Evolutionary conservation across 129 eudicot genomes (phyloP).

Genomic region (Lactuca saligna): DNA sequence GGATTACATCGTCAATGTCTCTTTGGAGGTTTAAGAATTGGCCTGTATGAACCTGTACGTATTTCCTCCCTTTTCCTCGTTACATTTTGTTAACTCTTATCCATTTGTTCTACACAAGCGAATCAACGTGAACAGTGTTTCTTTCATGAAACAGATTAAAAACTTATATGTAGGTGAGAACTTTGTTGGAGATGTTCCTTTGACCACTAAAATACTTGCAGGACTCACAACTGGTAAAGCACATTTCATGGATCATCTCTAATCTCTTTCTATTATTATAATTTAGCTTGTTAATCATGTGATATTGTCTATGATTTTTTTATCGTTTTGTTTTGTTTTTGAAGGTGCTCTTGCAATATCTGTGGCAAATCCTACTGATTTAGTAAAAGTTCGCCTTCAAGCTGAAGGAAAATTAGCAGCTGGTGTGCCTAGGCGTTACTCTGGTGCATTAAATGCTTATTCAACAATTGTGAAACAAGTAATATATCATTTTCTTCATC

Average conservation of each 20-base stretch:
- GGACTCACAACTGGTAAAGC: constrained; percentile 74
- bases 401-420: constrained; percentile 82
- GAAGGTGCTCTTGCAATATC: constrained; percentile 71
- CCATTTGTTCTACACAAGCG: background rate
- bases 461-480: constrained; percentile 81
- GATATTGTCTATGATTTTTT: background rate
- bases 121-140: background rate
- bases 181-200: constrained; percentile 71
- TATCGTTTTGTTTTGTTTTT: background rate
- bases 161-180: constrained; percentile 71
- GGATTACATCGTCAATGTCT: constrained; percentile 89
- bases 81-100: background rate
- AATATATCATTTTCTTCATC: constrained; percentile 1
- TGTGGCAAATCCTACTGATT: constrained; percentile 83
- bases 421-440: constrained; percentile 82
- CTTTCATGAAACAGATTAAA: constrained; percentile 51
- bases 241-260: background rate
- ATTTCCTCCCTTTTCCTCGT: background rate
- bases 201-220: constrained; percentile 66
- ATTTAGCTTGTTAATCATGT: background rate
- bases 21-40: constrained; percentile 83
- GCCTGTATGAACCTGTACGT: constrained; percentile 86
- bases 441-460: constrained; percentile 85
- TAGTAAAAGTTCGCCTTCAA: constrained; percentile 87
- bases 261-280: background rate